These are phyloP conservation scores for Tolypocladium guangdongense DNA, from an alignment of 2,329 filamentous ascomycete species.

Conservation along the genomic window DNA sequence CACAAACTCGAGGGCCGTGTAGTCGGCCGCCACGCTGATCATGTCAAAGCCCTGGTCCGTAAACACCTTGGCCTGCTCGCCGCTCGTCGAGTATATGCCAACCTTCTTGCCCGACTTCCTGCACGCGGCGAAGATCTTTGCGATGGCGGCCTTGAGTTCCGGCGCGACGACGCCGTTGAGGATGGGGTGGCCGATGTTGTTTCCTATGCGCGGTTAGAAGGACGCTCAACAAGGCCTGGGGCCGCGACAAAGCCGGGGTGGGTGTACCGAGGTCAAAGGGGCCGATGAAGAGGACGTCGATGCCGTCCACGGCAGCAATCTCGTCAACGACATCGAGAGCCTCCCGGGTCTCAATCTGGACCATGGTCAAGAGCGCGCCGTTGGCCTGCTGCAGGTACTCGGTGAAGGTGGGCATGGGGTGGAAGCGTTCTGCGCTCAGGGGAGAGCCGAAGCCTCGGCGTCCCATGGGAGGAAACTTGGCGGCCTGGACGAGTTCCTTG, in stretches of 20 bases:
- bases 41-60: conserved; percentile 50
- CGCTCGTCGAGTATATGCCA: conserved; percentile 46
- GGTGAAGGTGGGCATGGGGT: conserved; percentile 30
- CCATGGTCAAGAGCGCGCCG: conserved; percentile 46
- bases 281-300: conserved; percentile 55
- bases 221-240: neutral
- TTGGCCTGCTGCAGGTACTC: conserved; percentile 41
- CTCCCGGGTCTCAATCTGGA: conserved; percentile 57
- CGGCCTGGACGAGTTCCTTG: conserved; percentile 30
- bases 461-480: conserved; percentile 40
- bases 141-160: conserved; percentile 48
- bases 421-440: conserved; percentile 31
- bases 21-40: conserved; percentile 47
- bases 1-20: conserved; percentile 34
- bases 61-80: conserved; percentile 43
- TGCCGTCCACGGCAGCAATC: conserved; percentile 47
- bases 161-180: conserved; percentile 47
- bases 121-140: conserved; percentile 44
- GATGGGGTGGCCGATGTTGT: conserved; percentile 52
- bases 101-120: conserved; percentile 54
- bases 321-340: conserved; percentile 49
- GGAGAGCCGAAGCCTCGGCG: conserved; percentile 38
- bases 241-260: neutral
- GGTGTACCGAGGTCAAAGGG: conserved; percentile 49
- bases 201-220: conserved; percentile 23